Evolutionary conservation across 2,329 filamentous ascomycete genomes (phyloP), one percentile per base, ranked within the genome.

Genomic region (Aspergillus niger): DNA sequence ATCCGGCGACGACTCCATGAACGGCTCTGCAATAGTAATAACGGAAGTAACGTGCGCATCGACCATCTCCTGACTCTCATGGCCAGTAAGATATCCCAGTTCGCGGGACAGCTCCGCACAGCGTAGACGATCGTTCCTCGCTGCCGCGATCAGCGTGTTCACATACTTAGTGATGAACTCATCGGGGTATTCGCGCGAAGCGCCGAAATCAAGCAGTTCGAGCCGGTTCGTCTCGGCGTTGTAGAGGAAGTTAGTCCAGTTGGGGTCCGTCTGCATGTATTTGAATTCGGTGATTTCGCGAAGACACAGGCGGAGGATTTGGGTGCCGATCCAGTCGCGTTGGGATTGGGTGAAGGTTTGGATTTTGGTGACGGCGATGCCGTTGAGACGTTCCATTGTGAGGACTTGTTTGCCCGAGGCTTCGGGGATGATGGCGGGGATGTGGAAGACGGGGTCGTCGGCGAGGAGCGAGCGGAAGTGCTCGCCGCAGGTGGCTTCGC

Each of bases 231-330:
- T 86, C 20, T 80, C 69, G 1, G 87, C 81, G 69, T 98, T 95
- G 82, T 92, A 99, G 20, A 98, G 83, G 76, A 99, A 99, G 77
- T 99, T 99, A 36, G 94, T 98, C 95, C 95, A 99, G 81, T 99
- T 99, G 43, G 95, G 95, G 73, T 99, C 95, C 5, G 95, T 99
- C 79, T 99, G 95, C 95, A 99, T 99, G 80, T 96, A 98, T 62
- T 84, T 88, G 85, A 97, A 98, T 77, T 97, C 92, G 65, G 89
- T 89, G 68, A 98, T 94, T 79, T 98, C 95, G 60, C 93, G 89
- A 41, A 98, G 84, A 73, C 92, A 98, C 10, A 99, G 87, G 3
- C 92, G 90, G 55, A 98, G 85, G 66, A 98, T 91, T 70, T 98
- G 91, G 0, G 92, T 95, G 56, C 95, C 95, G 70, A 99, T 96